A percentile compares a stretch with the other conserved stretches of the same genome.
These are phyloP conservation scores for Citrullus colocynthis DNA, from an alignment of 306 rosid species.

Conservation along the genomic window DNA sequence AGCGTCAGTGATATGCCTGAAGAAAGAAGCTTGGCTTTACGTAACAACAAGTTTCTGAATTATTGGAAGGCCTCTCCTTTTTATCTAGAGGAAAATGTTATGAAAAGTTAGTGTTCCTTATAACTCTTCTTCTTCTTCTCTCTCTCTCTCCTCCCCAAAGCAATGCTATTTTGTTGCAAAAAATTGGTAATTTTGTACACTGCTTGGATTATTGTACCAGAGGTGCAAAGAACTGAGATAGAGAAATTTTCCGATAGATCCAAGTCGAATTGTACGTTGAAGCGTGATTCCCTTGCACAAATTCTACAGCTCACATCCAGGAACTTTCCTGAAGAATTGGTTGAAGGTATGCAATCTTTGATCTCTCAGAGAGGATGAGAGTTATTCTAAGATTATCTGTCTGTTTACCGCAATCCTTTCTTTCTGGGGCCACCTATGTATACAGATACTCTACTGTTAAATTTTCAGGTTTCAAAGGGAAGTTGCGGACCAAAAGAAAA, in stretches of 20 bases:
- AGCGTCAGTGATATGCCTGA: background rate
- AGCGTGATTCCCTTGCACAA: constrained; percentile 9
- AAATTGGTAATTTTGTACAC: background rate
- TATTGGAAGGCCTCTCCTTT: constrained; percentile 13
- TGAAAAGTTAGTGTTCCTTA: background rate
- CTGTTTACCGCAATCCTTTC: background rate
- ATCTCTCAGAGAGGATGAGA: background rate
- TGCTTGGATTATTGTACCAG: background rate
- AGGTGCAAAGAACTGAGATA: background rate
- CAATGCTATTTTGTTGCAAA: background rate
- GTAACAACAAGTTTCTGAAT: background rate
- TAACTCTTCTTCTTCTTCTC: background rate
- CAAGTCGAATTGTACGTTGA: background rate
- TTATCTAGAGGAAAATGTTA: constrained; percentile 7
- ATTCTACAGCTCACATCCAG: constrained; percentile 5
- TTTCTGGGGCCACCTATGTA: background rate
- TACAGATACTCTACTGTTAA: background rate
- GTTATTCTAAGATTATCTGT: background rate
- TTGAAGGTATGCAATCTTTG: constrained; percentile 8
- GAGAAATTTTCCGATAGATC: constrained; percentile 10
- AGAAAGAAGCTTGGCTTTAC: background rate
- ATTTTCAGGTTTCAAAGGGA: constrained; percentile 14
- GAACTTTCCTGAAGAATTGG: constrained; percentile 14
- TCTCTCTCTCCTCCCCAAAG: no score
- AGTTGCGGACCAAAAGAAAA: background rate